These are phyloP conservation scores for Agrocybe praecox DNA, from an alignment of 768 basidiomycete species.

Conservation along the genomic window DNA sequence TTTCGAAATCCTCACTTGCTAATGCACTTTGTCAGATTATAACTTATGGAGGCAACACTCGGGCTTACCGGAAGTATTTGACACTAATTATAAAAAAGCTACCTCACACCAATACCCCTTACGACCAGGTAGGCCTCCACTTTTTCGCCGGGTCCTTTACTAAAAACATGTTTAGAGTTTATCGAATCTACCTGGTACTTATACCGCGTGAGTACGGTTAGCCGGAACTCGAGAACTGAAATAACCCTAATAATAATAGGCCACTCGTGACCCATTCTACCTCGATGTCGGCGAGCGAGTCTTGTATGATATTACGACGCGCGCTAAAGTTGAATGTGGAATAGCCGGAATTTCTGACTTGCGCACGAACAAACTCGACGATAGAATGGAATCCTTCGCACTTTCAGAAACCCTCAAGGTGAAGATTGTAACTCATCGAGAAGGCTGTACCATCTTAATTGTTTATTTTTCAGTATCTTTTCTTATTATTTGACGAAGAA, in stretches of 20 bases:
- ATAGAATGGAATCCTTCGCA: constrained; percentile 98
- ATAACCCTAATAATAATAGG: constrained; percentile 46
- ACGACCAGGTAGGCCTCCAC: constrained; percentile 56
- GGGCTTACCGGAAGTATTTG: constrained; percentile 92
- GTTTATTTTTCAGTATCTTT: constrained; percentile 72
- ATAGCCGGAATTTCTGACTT: constrained; percentile 83
- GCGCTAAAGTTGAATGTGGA: constrained; percentile 86
- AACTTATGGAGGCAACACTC: constrained; percentile 89
- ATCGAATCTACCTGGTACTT: constrained; percentile 97
- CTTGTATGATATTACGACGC: constrained; percentile 69
- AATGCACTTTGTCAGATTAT: constrained; percentile 59
- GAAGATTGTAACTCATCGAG: constrained; percentile 1
- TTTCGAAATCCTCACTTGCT: not conserved
- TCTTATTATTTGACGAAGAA: constrained; percentile 87
- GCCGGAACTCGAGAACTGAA: not conserved
- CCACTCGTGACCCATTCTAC: constrained; percentile 91
- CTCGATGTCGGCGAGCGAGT: constrained; percentile 88
- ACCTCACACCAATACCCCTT: constrained; percentile 81
- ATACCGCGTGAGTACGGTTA: constrained; percentile 66
- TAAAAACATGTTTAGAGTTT: constrained; percentile 59
- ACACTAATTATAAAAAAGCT: constrained; percentile 71
- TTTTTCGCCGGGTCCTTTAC: not conserved
- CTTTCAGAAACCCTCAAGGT: constrained; percentile 93
- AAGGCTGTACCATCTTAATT: not conserved
- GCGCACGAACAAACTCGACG: constrained; percentile 74